Evolutionary conservation across 2,329 filamentous ascomycete genomes (phyloP), one percentile per base, ranked within the genome.

Genomic region (Thielaviopsis populi): DNA sequence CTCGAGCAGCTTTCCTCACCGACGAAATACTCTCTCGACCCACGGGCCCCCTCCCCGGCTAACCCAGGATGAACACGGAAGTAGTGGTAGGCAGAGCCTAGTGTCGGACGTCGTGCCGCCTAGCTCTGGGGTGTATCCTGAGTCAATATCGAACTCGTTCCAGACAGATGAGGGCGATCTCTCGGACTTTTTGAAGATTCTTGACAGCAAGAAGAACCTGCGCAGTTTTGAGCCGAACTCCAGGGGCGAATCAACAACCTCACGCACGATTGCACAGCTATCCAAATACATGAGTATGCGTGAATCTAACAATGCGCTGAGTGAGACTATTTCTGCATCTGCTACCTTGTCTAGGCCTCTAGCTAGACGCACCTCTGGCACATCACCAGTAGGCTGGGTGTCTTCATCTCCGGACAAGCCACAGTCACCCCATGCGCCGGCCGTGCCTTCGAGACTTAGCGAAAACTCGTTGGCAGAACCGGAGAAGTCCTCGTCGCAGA

Each of bases 311-410:
- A 88, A 89, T 64, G 88, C 84, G 4, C 80, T 99, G 48, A 95
- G 90, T 0, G 94, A 99, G 63, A 96, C 91, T 0, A 90, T 99
- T 80, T 90, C 89, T 33, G 94, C 90, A 0, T 97, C 92, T 0
- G 81, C 91, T 69, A 83, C 95, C 69, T 77, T 96, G 65, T 88
- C 95, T 58, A 83, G 89, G 46, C 94, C 90, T 0, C 90, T 88
- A 5, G 27, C 30, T 6, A 58, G 62, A 43, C 48, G 59, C 10
- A 60, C 27, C 33, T 64, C 65, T 19, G 62, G 65, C 19, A 24
- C 62, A 27, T 87, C 86, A 3, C 90, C 88, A 0, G 79, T 90
- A 68, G 96, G 91, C 3, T 86, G 86, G 11, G 92, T 89, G 0
- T 92, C 91, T 0, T 96, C 91, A 10, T 91, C 91, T 1, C 89